phyloP scores from a whole-genome alignment of 768 basidiomycete genomes.

The Baorangia bicolor region DNA sequence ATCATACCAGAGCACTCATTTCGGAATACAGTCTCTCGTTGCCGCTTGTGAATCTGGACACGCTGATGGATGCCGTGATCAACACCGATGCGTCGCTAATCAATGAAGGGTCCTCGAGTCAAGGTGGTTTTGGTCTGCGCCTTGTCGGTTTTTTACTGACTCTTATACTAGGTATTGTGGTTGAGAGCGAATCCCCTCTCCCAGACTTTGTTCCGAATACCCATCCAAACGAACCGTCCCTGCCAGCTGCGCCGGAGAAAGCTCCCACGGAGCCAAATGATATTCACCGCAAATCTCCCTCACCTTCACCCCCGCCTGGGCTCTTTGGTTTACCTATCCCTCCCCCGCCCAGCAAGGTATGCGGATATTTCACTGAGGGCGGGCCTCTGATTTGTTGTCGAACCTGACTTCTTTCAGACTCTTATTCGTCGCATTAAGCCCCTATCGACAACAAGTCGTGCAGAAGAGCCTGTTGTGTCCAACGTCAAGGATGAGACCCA shows the following conservation, averaged over 20 bases:
- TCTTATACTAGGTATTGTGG: background rate
- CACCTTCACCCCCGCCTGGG: conserved; percentile 22
- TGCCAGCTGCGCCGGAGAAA: conserved; percentile 22
- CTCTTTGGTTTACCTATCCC: conserved; percentile 19
- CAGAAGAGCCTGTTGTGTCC: conserved; percentile 3
- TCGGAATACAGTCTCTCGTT: conserved; percentile 36
- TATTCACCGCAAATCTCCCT: conserved; percentile 3
- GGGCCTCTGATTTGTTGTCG: background rate
- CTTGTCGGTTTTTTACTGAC: background rate
- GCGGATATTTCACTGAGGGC: background rate
- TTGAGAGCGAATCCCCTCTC: conserved; percentile 35
- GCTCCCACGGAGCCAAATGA: conserved; percentile 16
- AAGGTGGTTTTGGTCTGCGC: conserved; percentile 14
- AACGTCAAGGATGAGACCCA: conserved; percentile 11
- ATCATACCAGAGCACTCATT: conserved; percentile 5
- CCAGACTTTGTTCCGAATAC: conserved; percentile 55
- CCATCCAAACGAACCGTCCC: conserved; percentile 49
- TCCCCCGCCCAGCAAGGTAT: conserved; percentile 27
- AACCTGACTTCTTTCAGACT: conserved; percentile 11
- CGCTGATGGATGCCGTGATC: conserved; percentile 52
- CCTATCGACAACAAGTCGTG: conserved; percentile 9
- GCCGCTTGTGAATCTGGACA: conserved; percentile 43
- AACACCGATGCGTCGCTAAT: conserved; percentile 37
- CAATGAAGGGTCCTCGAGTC: conserved; percentile 17
- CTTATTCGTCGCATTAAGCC: conserved; percentile 26